Conservation (phyloP, 108 stramenopile genomes). For the Pseudonitzschia multiseries region DNA sequence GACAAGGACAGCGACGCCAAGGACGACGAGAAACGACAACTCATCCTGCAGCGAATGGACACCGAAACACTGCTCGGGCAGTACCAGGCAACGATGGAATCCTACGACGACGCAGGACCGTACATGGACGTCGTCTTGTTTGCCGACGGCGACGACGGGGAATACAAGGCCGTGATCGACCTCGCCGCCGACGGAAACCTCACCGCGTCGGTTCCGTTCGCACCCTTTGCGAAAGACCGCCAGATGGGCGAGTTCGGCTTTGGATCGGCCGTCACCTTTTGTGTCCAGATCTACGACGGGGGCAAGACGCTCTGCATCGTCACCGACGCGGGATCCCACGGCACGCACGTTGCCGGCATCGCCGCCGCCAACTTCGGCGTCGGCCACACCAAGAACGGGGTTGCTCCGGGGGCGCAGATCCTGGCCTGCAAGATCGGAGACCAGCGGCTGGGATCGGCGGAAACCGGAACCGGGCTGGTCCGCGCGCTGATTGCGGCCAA, state of each 20-base stretch:
- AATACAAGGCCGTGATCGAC: constrained; percentile 71
- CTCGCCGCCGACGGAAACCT: constrained; percentile 58
- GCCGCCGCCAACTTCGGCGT: constrained; percentile 57
- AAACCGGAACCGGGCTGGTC: constrained; percentile 79
- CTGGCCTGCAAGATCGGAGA: constrained; percentile 91
- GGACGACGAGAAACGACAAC: constrained; percentile 43
- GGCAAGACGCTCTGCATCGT: constrained; percentile 75
- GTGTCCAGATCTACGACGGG: constrained; percentile 79
- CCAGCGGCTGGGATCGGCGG: constrained; percentile 79
- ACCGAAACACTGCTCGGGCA: constrained; percentile 20
- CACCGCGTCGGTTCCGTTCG: constrained; percentile 43
- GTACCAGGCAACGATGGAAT: constrained; percentile 9
- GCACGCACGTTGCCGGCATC: constrained; percentile 92
- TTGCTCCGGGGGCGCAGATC: constrained; percentile 90
- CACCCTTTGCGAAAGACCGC: constrained; percentile 54
- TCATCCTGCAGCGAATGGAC: constrained; percentile 33
- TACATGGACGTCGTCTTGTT: constrained; percentile 76
- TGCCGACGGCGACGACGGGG: constrained; percentile 36
- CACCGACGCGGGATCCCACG: constrained; percentile 85
- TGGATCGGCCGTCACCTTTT: constrained; percentile 55
- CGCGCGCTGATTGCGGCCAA: constrained; percentile 82
- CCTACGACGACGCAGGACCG: constrained; percentile 72
- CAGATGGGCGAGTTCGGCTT: constrained; percentile 44
- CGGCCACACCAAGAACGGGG: constrained; percentile 61
- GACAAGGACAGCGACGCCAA: constrained; percentile 27